Evolutionary conservation across 164 flowering plant species (phyloP).

Genomic region (Liquidambar formosana): DNA sequence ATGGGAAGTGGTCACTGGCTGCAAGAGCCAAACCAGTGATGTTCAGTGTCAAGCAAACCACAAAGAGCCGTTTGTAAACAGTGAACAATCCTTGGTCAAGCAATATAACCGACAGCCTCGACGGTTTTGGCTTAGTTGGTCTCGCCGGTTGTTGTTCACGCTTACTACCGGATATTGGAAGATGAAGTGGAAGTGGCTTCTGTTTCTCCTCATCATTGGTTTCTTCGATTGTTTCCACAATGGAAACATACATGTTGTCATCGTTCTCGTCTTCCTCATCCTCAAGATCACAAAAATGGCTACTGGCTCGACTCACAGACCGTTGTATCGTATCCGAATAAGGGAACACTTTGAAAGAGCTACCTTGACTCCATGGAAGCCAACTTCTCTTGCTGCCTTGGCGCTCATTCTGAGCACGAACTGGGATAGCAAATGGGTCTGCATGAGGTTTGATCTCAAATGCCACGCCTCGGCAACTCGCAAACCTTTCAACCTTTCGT

Average conservation of each 20-base stretch:
- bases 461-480: slow-evolving; percentile 33
- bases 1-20: slow-evolving; percentile 36
- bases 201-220: slow-evolving; percentile 10
- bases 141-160: neutral
- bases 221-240: slow-evolving; percentile 15
- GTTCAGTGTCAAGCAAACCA: slow-evolving; percentile 29
- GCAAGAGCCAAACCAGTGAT: slow-evolving; percentile 31
- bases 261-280: slow-evolving; percentile 15
- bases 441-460: slow-evolving; percentile 30
- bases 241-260: no score
- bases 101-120: slow-evolving; percentile 38
- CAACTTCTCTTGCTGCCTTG: slow-evolving; percentile 15
- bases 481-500: slow-evolving; percentile 17
- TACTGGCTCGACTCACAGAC: slow-evolving; percentile 15
- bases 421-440: slow-evolving; percentile 25
- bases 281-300: slow-evolving; percentile 16
- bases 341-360: slow-evolving; percentile 17
- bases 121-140: slow-evolving; percentile 3
- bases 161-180: neutral
- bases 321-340: slow-evolving; percentile 13
- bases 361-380: slow-evolving; percentile 15
- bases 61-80: slow-evolving; percentile 19
- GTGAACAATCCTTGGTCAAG: slow-evolving; percentile 24
- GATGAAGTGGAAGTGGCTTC: neutral
- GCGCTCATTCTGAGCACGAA: neutral